These are phyloP conservation scores for Oxytropis ochrocephala DNA, from an alignment of 306 rosid genomes.

Conservation along the genomic window DNA sequence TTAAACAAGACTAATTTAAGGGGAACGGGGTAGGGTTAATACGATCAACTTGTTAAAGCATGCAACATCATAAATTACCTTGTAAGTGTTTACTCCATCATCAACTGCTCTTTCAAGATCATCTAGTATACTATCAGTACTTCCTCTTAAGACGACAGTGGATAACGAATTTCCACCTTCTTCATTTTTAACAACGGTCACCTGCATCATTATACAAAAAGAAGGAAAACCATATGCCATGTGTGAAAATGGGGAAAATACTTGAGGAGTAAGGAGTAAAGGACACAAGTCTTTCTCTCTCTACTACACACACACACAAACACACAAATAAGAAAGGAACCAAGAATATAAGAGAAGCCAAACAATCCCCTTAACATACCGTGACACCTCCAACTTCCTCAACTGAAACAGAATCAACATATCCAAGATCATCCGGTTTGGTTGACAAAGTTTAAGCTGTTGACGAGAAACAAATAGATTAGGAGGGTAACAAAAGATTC, in stretches of 20 bases:
- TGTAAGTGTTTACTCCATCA: slow-evolving; percentile 92
- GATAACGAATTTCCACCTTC: slow-evolving; percentile 87
- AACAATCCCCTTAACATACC: slow-evolving; percentile 44
- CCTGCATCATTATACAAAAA: slow-evolving; percentile 40
- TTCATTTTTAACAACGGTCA: slow-evolving; percentile 68
- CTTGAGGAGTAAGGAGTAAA: background rate
- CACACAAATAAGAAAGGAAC: background rate
- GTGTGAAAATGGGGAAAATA: background rate
- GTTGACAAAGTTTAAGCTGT: slow-evolving; percentile 91
- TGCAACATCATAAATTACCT: slow-evolving; percentile 39
- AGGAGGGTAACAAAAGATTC: slow-evolving; percentile 5
- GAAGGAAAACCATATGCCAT: background rate
- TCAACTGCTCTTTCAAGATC: slow-evolving; percentile 94
- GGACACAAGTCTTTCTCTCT: background rate
- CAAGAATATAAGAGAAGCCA: background rate
- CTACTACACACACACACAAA: background rate
- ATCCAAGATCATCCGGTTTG: slow-evolving; percentile 93
- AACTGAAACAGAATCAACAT: no score
- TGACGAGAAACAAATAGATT: slow-evolving; percentile 19
- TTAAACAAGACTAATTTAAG: background rate
- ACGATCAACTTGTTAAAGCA: background rate
- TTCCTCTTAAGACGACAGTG: slow-evolving; percentile 75
- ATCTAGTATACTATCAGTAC: no score
- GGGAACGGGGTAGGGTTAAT: background rate
- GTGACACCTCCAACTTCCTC: slow-evolving; percentile 93